Base-by-base conservation (phyloP, 805 yeast species). In the Saturnispora quitensis region DNA sequence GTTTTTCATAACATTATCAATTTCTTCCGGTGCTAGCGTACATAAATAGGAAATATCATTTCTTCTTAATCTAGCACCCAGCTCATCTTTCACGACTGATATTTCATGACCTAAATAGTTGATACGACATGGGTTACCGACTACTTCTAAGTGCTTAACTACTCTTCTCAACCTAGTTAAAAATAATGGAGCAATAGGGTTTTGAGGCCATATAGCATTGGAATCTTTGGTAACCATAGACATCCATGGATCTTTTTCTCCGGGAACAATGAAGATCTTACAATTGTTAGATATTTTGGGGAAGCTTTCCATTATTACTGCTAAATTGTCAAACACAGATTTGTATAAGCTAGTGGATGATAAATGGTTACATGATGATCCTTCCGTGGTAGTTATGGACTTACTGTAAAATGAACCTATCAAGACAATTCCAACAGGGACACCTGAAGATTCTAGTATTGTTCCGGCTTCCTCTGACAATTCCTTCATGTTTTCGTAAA, bases 241-340 rank as follows among this genome's bases (percentile, higher is more conserved):
- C 35, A 82, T 82, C 97, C 98, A 93, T 0, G 97, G 97, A 67
- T 93, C 99, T 58, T 88, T 86, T 42, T 80, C 79, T 1, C 99
- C 98, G 0, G 98, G 97, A 1, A 91, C 71, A 53, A 93, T 78
- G 1, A 89, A 68, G 28, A 93, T 66, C 48, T 84, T 81, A 28
- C 85, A 74, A 6, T 68, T 62, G 7, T 69, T 62, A 13, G 81
- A 68, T 6, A 89, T 66, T 4, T 65, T 62, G 0, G 88, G 85
- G 58, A 71, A 86, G 46, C 75, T 72, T 9, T 82, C 76, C 18
- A 93, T 61, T 2, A 88, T 60, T 2, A 73, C 71, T 0, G 95
- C 91, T 15, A 93, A 71, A 2, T 80, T 71, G 60, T 90, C 96
- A 67, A 93, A 90, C 25, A 77, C 69, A 38, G 76, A 72, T 58